Percentiles rank a stretch among this genome's conserved stretches.
These are phyloP conservation scores for Pezicula radicicola DNA, from an alignment of 2,329 filamentous ascomycete species.

Conservation along the genomic window DNA sequence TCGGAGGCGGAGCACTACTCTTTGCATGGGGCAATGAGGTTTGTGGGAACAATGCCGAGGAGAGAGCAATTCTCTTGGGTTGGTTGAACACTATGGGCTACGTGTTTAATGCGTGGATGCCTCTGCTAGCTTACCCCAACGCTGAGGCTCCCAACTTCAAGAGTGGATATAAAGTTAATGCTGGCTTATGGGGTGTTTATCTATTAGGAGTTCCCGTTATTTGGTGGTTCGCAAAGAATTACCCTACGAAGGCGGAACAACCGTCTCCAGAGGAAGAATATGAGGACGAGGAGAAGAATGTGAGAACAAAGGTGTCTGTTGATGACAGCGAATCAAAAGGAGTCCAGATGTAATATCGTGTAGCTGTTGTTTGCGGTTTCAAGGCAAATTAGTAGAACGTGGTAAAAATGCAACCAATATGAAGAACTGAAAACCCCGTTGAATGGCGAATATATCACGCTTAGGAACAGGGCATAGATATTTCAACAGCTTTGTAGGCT, in stretches of 20 bases:
- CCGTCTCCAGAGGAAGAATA: neutral
- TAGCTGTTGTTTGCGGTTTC: too few relatives aligned
- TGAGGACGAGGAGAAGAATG: neutral
- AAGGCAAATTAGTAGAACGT: too few relatives aligned
- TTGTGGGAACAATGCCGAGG: neutral
- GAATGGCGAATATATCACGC: too few relatives aligned
- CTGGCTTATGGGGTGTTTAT: conserved; percentile 12
- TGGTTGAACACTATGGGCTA: neutral
- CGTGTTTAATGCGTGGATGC: neutral
- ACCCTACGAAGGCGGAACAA: neutral
- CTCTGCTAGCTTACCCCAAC: conserved; percentile 10
- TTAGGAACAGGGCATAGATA: too few relatives aligned
- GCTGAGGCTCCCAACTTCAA: conserved; percentile 9
- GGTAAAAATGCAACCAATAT: too few relatives aligned
- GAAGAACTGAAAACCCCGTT: too few relatives aligned
- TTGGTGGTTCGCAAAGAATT: neutral
- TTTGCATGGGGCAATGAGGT: neutral
- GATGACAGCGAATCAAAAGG: too few relatives aligned
- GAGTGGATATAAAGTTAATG: conserved; percentile 11
- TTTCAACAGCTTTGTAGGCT: neutral
- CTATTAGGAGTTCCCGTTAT: conserved; percentile 6
- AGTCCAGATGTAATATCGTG: too few relatives aligned
- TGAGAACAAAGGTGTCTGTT: neutral
- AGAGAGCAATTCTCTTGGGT: neutral
- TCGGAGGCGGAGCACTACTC: neutral